A percentile compares a stretch with the other conserved stretches of the same genome.
phyloP scores from a whole-genome alignment of 2,329 filamentous ascomycete species.

The Claviceps digitariae region DNA sequence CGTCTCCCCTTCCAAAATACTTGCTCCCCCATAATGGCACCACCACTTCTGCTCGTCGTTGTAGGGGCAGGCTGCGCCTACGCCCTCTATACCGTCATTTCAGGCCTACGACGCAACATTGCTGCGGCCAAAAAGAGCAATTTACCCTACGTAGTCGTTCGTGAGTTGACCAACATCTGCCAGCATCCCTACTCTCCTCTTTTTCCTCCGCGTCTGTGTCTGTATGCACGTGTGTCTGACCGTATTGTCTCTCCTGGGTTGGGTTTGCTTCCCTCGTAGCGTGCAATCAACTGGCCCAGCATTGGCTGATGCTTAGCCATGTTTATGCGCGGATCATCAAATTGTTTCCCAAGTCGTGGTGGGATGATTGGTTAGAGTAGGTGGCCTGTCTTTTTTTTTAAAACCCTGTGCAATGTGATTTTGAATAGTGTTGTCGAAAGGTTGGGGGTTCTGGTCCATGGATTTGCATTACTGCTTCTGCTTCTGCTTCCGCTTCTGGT shows the following conservation, averaged over 20 bases:
- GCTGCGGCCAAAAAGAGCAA: conserved; percentile 35
- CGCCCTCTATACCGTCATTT: conserved; percentile 16
- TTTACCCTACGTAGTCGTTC: conserved; percentile 37
- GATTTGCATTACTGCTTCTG: too few relatives aligned
- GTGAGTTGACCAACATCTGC: conserved; percentile 31
- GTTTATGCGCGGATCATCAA: conserved; percentile 44
- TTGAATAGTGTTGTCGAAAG: too few relatives aligned
- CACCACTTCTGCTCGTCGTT: conserved; percentile 15
- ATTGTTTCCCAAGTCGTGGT: conserved; percentile 38
- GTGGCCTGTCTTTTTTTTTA: background rate
- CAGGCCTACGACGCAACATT: conserved; percentile 31
- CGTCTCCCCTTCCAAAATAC: too few relatives aligned
- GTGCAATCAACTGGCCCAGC: background rate
- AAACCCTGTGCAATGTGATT: too few relatives aligned
- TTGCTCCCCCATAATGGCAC: background rate
- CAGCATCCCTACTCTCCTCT: too few relatives aligned
- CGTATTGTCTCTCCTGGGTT: background rate
- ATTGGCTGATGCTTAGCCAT: conserved; percentile 27
- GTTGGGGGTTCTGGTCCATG: too few relatives aligned
- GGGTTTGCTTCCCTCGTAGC: background rate
- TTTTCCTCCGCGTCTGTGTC: background rate
- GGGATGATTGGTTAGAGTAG: conserved; percentile 47
- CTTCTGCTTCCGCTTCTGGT: too few relatives aligned
- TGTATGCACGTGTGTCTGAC: background rate
- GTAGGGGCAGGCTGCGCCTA: conserved; percentile 19